phyloP scores from a whole-genome alignment of 805 yeast species.

The Spathaspora arborariae region DNA sequence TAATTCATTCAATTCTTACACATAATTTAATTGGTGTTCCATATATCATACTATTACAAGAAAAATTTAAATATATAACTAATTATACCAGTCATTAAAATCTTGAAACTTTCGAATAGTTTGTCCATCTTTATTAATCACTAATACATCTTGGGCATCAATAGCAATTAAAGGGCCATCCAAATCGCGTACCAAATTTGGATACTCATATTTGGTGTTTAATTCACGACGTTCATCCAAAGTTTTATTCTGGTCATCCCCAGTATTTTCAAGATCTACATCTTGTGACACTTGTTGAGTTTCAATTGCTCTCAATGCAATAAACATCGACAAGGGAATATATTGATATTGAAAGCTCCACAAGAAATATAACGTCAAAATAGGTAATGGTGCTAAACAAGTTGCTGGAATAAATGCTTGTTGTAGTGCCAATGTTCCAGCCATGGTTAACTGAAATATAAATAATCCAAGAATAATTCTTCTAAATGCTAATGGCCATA shows the following conservation, averaged over 20 bases:
- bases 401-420: conserved; percentile 75
- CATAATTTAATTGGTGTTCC: conserved; percentile 5
- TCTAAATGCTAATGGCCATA: conserved; percentile 88
- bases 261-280: conserved; percentile 11
- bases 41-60: background rate
- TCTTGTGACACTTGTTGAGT: conserved; percentile 1
- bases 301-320: conserved; percentile 80
- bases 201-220: conserved; percentile 72
- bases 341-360: conserved; percentile 82
- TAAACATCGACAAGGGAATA: conserved; percentile 76
- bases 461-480: conserved; percentile 77
- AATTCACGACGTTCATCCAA: conserved; percentile 76
- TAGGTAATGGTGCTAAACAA: conserved; percentile 71
- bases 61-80: background rate
- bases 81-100: conserved; percentile 8
- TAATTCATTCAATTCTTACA: conserved; percentile 11
- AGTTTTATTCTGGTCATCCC: conserved; percentile 34
- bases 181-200: conserved; percentile 60
- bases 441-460: conserved; percentile 87
- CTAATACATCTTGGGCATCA: conserved; percentile 44
- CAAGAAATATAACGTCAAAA: conserved; percentile 58
- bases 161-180: conserved; percentile 86
- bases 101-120: conserved; percentile 9
- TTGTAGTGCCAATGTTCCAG: conserved; percentile 81
- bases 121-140: conserved; percentile 26